Evolutionary conservation across 2,329 filamentous ascomycete species (phyloP).

Genomic region (Phyllosticta citriasiana): DNA sequence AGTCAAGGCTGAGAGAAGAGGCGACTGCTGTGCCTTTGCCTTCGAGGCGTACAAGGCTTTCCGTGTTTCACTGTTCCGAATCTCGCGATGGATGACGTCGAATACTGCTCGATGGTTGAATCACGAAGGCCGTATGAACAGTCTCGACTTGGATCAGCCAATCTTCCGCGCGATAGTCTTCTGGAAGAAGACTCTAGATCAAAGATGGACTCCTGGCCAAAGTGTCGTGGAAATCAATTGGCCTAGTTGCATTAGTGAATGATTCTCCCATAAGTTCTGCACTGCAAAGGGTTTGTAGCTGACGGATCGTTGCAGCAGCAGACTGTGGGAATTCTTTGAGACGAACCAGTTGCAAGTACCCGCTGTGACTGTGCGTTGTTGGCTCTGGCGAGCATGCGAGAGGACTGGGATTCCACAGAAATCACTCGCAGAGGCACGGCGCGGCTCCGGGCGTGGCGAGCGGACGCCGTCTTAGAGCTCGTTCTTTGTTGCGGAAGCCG

Average conservation of each 20-base stretch:
- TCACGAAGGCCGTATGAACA: neutral
- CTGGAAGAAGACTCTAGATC: slow-evolving; percentile 14
- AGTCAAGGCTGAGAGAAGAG: neutral
- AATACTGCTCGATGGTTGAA: slow-evolving; percentile 2
- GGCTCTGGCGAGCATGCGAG: slow-evolving; percentile 12
- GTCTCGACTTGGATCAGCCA: slow-evolving; percentile 9
- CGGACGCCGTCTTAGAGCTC: slow-evolving; percentile 22
- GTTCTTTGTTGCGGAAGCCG: slow-evolving; percentile 24
- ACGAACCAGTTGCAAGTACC: slow-evolving; percentile 27
- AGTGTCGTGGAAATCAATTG: slow-evolving; percentile 6
- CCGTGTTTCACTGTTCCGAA: neutral
- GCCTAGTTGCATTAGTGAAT: slow-evolving; percentile 2
- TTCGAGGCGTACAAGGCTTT: slow-evolving; percentile 4
- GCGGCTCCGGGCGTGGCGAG: slow-evolving; percentile 21
- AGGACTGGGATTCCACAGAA: slow-evolving; percentile 14
- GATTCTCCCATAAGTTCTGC: neutral
- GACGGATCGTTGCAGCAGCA: slow-evolving; percentile 23
- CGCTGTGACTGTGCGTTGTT: slow-evolving; percentile 21
- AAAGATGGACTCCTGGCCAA: slow-evolving; percentile 6
- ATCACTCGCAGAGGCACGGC: slow-evolving; percentile 18
- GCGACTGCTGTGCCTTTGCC: neutral
- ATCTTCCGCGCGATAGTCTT: slow-evolving; percentile 14
- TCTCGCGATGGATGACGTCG: slow-evolving; percentile 7
- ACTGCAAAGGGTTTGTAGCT: slow-evolving; percentile 21
- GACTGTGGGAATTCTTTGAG: slow-evolving; percentile 18